phyloP scores from a whole-genome alignment of 2,329 filamentous ascomycete species.

The Talaromyces sp. region DNA sequence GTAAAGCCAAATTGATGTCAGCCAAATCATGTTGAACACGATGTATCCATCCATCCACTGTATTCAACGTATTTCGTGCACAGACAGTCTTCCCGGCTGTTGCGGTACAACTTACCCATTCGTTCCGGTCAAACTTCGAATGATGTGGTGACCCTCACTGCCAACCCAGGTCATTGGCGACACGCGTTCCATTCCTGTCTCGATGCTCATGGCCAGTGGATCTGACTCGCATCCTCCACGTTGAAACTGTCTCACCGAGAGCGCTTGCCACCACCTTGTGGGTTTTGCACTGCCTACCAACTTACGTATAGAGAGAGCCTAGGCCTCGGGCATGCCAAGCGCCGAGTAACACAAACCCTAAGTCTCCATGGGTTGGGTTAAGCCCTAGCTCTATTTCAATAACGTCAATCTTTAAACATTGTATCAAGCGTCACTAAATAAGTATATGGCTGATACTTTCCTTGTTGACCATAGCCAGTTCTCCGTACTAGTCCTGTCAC shows the following conservation, averaged over 20 bases:
- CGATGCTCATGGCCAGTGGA: background rate
- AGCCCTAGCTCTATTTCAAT: background rate
- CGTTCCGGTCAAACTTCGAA: background rate
- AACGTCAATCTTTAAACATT: background rate
- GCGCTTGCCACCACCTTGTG: constrained; percentile 1
- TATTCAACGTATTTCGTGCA: background rate
- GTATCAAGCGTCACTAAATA: background rate
- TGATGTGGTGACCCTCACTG: background rate
- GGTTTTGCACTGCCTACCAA: background rate
- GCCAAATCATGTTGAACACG: no score
- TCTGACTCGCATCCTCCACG: background rate
- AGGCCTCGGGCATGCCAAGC: background rate
- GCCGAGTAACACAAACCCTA: background rate
- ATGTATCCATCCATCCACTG: background rate
- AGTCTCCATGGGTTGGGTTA: background rate
- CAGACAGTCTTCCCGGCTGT: background rate
- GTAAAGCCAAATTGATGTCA: background rate
- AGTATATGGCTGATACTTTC: background rate
- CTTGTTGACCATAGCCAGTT: background rate
- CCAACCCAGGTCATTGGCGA: background rate
- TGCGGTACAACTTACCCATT: background rate
- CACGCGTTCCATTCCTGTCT: constrained; percentile 4
- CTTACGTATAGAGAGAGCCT: background rate
- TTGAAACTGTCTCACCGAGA: background rate
- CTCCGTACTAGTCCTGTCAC: background rate